These are phyloP conservation scores for Coniella lustricola DNA, from an alignment of 2,329 filamentous ascomycete species.

Conservation along the genomic window DNA sequence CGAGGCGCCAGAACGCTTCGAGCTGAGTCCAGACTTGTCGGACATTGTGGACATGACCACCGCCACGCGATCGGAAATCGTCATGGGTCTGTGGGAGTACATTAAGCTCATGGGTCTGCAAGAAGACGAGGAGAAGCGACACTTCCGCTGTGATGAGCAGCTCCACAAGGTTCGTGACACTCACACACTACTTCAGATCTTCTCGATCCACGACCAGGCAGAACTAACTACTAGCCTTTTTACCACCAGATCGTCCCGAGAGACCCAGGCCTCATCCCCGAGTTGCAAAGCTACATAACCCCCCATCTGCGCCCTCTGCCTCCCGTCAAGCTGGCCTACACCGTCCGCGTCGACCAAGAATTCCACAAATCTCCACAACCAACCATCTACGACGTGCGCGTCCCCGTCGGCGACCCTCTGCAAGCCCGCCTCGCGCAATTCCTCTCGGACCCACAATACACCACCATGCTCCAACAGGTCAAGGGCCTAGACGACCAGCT, in stretches of 20 bases:
- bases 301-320: constrained; percentile 72
- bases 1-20: constrained; percentile 79
- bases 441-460: constrained; percentile 62
- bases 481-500: constrained; percentile 76
- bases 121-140: constrained; percentile 90
- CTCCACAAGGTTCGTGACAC: constrained; percentile 65
- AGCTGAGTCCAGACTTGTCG: constrained; percentile 69
- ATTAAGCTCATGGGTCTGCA: constrained; percentile 78
- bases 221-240: constrained; percentile 4
- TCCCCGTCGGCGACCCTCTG: constrained; percentile 77
- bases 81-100: constrained; percentile 94
- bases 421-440: constrained; percentile 59
- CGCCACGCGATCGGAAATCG: constrained; percentile 78
- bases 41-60: constrained; percentile 81
- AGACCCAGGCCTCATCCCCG: constrained; percentile 77
- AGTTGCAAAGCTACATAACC: constrained; percentile 72
- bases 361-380: constrained; percentile 69
- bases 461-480: constrained; percentile 68
- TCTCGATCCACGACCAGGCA: background rate
- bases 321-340: constrained; percentile 81
- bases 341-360: constrained; percentile 82
- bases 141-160: constrained; percentile 82
- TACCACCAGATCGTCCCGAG: constrained; percentile 58
- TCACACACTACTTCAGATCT: too few species aligned
- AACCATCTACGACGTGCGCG: constrained; percentile 84